Conservation (phyloP, 352 stramenopile genomes). For the Globisporangium recalcitrans region DNA sequence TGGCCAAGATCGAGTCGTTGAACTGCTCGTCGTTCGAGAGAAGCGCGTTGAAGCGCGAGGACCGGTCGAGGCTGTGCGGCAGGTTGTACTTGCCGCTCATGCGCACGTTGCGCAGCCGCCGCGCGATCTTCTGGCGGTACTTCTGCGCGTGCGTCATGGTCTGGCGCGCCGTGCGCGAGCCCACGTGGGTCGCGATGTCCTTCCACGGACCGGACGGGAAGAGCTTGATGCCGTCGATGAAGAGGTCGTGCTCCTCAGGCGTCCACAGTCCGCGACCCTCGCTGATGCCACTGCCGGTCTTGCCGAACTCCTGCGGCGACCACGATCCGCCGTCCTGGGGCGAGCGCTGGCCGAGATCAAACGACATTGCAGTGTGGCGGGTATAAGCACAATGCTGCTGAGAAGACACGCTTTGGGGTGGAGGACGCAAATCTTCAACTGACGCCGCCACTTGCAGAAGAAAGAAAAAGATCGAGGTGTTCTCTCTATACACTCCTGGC, state of each 20-base stretch:
- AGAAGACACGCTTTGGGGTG: constrained; percentile 16
- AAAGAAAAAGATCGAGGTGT: constrained; percentile 10
- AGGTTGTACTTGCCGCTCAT: constrained; percentile 62
- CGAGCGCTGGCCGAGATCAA: constrained; percentile 14
- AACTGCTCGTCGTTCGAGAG: constrained; percentile 74
- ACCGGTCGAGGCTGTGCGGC: constrained; percentile 62
- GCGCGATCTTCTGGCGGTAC: constrained; percentile 80
- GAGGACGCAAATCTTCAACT: constrained; percentile 58
- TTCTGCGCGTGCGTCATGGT: constrained; percentile 84
- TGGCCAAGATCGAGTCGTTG: constrained; percentile 75
- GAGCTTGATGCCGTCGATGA: constrained; percentile 73
- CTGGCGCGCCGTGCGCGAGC: constrained; percentile 64
- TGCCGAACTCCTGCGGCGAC: constrained; percentile 17
- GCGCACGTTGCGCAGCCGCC: constrained; percentile 61
- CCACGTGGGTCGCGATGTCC: constrained; percentile 68
- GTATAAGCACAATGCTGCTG: not conserved
- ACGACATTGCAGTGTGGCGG: constrained; percentile 15
- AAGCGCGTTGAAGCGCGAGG: constrained; percentile 66
- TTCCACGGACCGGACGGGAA: constrained; percentile 75
- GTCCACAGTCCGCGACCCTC: constrained; percentile 71
- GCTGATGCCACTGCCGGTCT: constrained; percentile 24
- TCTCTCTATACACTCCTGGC: not conserved
- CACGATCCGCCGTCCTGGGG: constrained; percentile 15
- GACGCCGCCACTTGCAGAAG: constrained; percentile 8
- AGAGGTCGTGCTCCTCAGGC: constrained; percentile 65